A percentile compares a stretch with the other conserved stretches of the same genome.
These are phyloP conservation scores for Cucumis sativus DNA, from an alignment of 306 rosid genomes.

Conservation along the genomic window DNA sequence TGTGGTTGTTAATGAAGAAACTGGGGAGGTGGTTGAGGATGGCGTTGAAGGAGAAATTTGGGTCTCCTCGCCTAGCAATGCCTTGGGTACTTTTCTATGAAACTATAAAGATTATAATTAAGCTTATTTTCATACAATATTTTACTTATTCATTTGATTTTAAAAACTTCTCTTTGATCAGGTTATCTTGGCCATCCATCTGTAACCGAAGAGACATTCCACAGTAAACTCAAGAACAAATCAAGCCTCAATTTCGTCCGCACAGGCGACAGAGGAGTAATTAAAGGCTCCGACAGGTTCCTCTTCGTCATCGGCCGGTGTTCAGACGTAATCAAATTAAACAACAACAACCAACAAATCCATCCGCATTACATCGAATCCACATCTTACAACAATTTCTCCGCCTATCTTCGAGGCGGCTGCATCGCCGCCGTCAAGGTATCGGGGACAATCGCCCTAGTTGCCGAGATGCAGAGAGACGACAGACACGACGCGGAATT, in stretches of 20 bases:
- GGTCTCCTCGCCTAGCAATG: constrained; percentile 78
- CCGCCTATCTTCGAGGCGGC: constrained; percentile 46
- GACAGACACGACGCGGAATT: constrained; percentile 5
- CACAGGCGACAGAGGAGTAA: constrained; percentile 62
- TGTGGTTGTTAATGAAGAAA: constrained; percentile 47
- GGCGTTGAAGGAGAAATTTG: constrained; percentile 79
- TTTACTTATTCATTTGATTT: no score
- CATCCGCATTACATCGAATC: constrained; percentile 64
- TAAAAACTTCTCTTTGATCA: background rate
- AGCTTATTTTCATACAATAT: no score
- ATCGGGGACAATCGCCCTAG: constrained; percentile 19
- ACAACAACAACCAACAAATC: constrained; percentile 16
- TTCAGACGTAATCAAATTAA: constrained; percentile 30
- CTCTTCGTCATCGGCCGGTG: constrained; percentile 62
- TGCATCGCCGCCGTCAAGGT: constrained; percentile 41
- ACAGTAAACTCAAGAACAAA: constrained; percentile 26
- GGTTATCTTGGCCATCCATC: constrained; percentile 63
- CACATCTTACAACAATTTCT: constrained; percentile 29
- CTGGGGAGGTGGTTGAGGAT: constrained; percentile 46
- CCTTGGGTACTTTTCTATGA: constrained; percentile 23
- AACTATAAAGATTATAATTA: no score
- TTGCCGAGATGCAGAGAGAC: constrained; percentile 44
- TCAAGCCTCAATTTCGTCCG: constrained; percentile 33
- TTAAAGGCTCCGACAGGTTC: constrained; percentile 41
- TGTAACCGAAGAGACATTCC: constrained; percentile 41